phyloP scores from a whole-genome alignment of 129 eudicot species.

The Tagetes erecta region DNA sequence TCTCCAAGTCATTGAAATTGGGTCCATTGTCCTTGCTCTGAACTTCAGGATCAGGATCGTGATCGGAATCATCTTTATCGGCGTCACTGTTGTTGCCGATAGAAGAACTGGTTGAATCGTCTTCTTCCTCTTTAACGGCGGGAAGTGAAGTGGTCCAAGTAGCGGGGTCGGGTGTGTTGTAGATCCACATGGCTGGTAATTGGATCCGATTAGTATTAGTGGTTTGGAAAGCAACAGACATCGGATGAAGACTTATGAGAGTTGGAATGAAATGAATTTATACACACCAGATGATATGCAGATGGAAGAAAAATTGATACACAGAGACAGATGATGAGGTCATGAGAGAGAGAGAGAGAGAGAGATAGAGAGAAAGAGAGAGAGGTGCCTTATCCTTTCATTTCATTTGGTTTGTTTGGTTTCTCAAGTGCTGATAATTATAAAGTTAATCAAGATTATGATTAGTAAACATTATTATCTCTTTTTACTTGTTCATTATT shows the following conservation, averaged over 20 bases:
- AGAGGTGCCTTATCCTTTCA: slow-evolving; percentile 61
- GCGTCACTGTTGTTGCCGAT: slow-evolving; percentile 72
- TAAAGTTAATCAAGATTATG: slow-evolving; percentile 26
- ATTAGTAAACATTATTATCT: slow-evolving; percentile 38
- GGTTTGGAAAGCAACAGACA: slow-evolving; percentile 55
- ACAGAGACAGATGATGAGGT: slow-evolving; percentile 23
- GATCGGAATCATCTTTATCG: slow-evolving; percentile 41
- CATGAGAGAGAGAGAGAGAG: slow-evolving; percentile 11
- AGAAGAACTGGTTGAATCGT: slow-evolving; percentile 50
- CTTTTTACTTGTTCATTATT: not conserved
- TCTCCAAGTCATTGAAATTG: slow-evolving; percentile 55
- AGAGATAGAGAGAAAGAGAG: slow-evolving; percentile 18
- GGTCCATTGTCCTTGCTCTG: slow-evolving; percentile 53
- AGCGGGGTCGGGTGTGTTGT: slow-evolving; percentile 31
- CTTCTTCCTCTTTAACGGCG: slow-evolving; percentile 32
- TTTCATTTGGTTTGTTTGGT: not conserved
- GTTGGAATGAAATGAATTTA: slow-evolving; percentile 3
- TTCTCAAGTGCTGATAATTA: not conserved
- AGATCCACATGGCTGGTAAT: slow-evolving; percentile 37
- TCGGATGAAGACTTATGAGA: slow-evolving; percentile 3
- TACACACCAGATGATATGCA: not conserved
- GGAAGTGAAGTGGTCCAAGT: slow-evolving; percentile 24
- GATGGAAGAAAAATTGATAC: slow-evolving; percentile 17
- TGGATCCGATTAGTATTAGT: slow-evolving; percentile 44
- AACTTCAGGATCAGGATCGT: slow-evolving; percentile 53